Percentiles rank a stretch among this genome's conserved stretches.
Evolutionary conservation across 176 grass and related monocot genomes (phyloP).

Genomic region (Raddia guianensis): DNA sequence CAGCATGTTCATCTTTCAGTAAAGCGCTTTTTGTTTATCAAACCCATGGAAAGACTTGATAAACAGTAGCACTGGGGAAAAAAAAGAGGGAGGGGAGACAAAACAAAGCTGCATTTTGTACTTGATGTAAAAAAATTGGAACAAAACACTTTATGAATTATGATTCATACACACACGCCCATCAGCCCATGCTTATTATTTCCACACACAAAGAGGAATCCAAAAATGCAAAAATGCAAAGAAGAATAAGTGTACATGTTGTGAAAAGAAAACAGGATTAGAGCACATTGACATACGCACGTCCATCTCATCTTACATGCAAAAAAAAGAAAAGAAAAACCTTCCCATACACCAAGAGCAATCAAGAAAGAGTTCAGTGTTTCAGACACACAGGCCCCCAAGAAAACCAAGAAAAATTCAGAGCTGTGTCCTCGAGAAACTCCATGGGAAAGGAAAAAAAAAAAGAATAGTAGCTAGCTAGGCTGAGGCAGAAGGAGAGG

Average conservation of each 20-base stretch:
- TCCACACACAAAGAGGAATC: too few species aligned
- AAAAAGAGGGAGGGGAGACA: not conserved
- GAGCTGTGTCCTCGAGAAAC: constrained; percentile 6
- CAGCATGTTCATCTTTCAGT: constrained; percentile 15
- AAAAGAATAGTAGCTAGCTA: not conserved
- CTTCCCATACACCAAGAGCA: not conserved
- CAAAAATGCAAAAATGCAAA: too few species aligned
- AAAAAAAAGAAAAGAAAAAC: not conserved
- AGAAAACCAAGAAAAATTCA: not conserved
- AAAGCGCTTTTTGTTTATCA: constrained; percentile 21
- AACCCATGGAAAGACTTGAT: constrained; percentile 1
- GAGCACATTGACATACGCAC: not conserved
- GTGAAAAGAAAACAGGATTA: too few species aligned
- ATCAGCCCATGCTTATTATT: too few species aligned
- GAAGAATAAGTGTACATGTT: too few species aligned
- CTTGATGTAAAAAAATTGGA: not conserved
- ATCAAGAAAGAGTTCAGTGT: not conserved
- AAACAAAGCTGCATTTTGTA: not conserved
- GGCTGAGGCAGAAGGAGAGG: too few species aligned
- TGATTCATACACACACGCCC: too few species aligned
- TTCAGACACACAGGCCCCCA: not conserved
- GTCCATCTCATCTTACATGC: not conserved
- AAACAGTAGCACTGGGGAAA: not conserved
- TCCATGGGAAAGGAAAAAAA: constrained; percentile 1
- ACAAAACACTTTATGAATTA: not conserved